Base-by-base conservation (phyloP, 768 basidiomycete species). In the Lentinula aciculospora region DNA sequence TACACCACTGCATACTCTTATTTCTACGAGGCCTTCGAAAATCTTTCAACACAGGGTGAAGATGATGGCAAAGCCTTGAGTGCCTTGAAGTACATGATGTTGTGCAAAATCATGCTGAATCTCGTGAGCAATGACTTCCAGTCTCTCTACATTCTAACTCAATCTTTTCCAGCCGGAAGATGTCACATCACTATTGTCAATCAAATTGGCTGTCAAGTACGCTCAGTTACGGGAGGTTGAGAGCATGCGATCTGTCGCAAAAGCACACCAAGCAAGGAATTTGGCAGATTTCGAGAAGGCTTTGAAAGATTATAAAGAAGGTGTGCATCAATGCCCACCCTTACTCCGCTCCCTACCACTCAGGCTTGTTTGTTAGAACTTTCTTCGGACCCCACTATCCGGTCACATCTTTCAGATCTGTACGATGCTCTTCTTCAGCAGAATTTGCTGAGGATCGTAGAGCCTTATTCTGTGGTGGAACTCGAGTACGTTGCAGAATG, bases 31-130 rank as follows among this genome's bases (percentile, higher is more conserved):
- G 87, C 94, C 2, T 98, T 98, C 62, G 97, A 99, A 72, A 94
- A 86, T 53, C 76, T 94, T 62, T 83, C 84, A 40, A 69, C 84
- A 1, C 88, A 93, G 58, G 94, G 88, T 19, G 87, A 92, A 62
- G 81, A 84, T 40, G 78, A 84, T 40, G 78, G 73, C 0, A 66
- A 71, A 36, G 93, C 94, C 0, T 76, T 97, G 19, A 83, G 81
- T 1, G 94, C 94, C 4, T 76, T 99, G 62, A 98, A 99, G 72
- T 98, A 99, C 72, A 97, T 98, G 96, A 79, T 98, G 15, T 71
- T 98, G 45, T 99, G 97, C 72, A 98, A 99, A 70, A 88, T 99
- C 68, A 99, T 99, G 96, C 77, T 98, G 61, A 94, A 94, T 66
- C 70, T 96, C 67, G 95, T 96, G 59, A 62, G 86, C 78, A 40